Conservation (phyloP, 176 grass and related monocot genomes). For the Urochloa ruziziensis region DNA sequence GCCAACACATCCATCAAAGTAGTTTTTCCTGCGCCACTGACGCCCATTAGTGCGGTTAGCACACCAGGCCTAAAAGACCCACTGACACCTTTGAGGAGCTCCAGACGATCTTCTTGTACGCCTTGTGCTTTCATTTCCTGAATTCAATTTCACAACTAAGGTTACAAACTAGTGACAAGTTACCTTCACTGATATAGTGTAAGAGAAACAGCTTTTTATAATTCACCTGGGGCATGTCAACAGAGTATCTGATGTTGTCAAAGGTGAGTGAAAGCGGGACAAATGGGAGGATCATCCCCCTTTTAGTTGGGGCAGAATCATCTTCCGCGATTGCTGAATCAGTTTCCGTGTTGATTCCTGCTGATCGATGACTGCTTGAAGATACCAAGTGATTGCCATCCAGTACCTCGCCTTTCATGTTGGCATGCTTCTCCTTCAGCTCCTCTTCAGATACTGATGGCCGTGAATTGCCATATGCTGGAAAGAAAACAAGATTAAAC, state of each 20-base stretch:
- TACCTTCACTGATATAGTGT: neutral
- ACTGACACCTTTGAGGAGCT: conserved; percentile 80
- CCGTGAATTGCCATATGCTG: conserved; percentile 78
- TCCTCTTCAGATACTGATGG: conserved; percentile 77
- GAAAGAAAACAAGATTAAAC: conserved; percentile 25
- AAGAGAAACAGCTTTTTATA: conserved; percentile 9
- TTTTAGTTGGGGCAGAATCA: conserved; percentile 36
- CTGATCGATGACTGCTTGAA: conserved; percentile 32
- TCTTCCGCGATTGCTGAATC: conserved; percentile 15
- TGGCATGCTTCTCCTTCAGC: too few species aligned
- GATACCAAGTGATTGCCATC: conserved; percentile 33
- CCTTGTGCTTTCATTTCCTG: conserved; percentile 98
- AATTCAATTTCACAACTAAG: conserved; percentile 21
- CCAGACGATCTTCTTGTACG: conserved; percentile 58
- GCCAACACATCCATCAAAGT: conserved; percentile 95
- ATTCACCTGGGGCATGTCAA: conserved; percentile 86
- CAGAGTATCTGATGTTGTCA: too few species aligned
- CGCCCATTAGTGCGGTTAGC: conserved; percentile 86
- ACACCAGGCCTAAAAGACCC: conserved; percentile 96
- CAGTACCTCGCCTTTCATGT: conserved; percentile 55
- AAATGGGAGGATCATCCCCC: conserved; percentile 94
- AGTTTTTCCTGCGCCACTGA: conserved; percentile 96
- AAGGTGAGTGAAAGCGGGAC: conserved; percentile 75
- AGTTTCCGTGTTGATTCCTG: conserved; percentile 2
- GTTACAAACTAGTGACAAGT: neutral